These are phyloP conservation scores for Goniomonas avonlea DNA, from an alignment of 78 protist species.

Conservation along the genomic window DNA sequence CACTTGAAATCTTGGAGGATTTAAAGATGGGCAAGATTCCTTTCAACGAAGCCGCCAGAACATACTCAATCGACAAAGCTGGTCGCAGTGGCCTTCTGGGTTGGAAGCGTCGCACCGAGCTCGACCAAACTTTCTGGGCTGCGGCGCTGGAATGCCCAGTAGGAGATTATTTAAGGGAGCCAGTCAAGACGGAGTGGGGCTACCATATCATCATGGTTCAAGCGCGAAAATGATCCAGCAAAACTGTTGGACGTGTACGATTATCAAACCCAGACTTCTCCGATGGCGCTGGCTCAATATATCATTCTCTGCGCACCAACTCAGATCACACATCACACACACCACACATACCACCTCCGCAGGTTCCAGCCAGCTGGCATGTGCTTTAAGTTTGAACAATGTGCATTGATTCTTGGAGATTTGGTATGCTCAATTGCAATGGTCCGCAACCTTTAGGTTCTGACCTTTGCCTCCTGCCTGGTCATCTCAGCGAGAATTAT, in stretches of 20 bases:
- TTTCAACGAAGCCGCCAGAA: conserved; percentile 19
- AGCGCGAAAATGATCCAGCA: neutral
- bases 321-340: too few relatives aligned
- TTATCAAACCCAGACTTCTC: neutral
- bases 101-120: neutral
- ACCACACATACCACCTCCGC: neutral
- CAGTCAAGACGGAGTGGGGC: conserved; percentile 16
- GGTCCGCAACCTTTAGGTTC: too few relatives aligned
- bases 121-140: conserved; percentile 9
- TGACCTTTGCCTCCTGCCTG: too few relatives aligned
- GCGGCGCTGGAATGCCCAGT: neutral
- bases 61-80: conserved; percentile 14
- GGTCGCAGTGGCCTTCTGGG: conserved; percentile 14
- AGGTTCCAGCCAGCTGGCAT: too few relatives aligned
- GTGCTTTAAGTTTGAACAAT: too few relatives aligned
- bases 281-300: too few relatives aligned
- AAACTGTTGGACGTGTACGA: neutral
- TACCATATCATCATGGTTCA: conserved; percentile 18
- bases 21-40: neutral
- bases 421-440: too few relatives aligned
- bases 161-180: neutral
- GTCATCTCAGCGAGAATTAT: too few relatives aligned
- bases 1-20: neutral
- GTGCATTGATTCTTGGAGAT: too few relatives aligned
- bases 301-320: too few relatives aligned